Evolutionary conservation across 306 rosid genomes (phyloP).

Genomic region (Potentilla sterilis): DNA sequence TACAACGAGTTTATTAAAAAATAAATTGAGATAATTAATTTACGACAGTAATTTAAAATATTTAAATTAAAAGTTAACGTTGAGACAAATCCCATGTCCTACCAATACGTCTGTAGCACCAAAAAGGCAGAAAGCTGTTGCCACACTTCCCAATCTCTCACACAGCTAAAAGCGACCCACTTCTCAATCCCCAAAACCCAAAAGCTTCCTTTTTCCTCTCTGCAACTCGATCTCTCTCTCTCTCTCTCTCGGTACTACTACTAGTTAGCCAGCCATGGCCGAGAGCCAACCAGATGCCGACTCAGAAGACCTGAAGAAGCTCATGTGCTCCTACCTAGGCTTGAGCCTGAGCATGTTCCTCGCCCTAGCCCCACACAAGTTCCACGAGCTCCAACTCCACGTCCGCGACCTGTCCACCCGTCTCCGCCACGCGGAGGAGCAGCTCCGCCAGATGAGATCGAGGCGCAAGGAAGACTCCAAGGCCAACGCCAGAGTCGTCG

Average conservation of each 20-base stretch:
- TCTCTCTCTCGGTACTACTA: background rate
- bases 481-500: constrained; percentile 81
- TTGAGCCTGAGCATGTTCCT: constrained; percentile 52
- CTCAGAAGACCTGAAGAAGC: constrained; percentile 24
- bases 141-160: background rate
- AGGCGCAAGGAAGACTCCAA: constrained; percentile 76
- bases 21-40: too few species aligned
- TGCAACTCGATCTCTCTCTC: background rate
- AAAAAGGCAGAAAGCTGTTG: background rate
- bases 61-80: too few species aligned
- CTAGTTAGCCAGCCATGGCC: constrained; percentile 5
- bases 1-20: too few species aligned
- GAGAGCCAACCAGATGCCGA: background rate
- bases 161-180: background rate
- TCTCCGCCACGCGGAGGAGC: constrained; percentile 51
- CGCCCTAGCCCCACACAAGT: constrained; percentile 50
- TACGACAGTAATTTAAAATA: too few species aligned
- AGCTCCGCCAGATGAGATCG: constrained; percentile 52
- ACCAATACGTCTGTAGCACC: background rate
- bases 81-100: too few species aligned
- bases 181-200: constrained; percentile 2
- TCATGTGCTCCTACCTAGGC: constrained; percentile 50
- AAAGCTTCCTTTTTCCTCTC: background rate
- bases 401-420: constrained; percentile 34
- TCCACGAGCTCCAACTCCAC: constrained; percentile 29